These are phyloP conservation scores for Candida montana DNA, from an alignment of 805 yeast species.

Conservation along the genomic window DNA sequence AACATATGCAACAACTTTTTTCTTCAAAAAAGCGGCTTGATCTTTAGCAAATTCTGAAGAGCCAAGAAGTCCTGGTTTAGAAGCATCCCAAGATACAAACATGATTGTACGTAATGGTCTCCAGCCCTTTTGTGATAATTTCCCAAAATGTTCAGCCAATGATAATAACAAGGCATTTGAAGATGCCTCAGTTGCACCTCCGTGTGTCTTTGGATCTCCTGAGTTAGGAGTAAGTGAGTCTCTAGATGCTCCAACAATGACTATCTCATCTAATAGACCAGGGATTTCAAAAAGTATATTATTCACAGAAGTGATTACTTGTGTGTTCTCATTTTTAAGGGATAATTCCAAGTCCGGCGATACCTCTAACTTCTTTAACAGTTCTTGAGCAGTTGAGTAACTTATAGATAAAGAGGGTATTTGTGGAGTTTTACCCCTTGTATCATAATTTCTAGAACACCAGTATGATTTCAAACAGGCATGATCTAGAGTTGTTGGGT, in stretches of 20 bases:
- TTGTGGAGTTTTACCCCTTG: slow-evolving; percentile 35
- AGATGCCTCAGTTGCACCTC: slow-evolving; percentile 5
- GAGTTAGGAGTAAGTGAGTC: slow-evolving; percentile 33
- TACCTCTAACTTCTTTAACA: background rate
- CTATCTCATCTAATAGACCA: slow-evolving; percentile 50
- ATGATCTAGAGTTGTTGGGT: slow-evolving; percentile 74
- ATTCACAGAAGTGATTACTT: slow-evolving; percentile 37
- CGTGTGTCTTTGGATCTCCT: background rate
- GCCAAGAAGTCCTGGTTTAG: slow-evolving; percentile 67
- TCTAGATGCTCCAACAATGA: slow-evolving; percentile 51
- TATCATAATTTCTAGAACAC: slow-evolving; percentile 6
- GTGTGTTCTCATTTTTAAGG: slow-evolving; percentile 29
- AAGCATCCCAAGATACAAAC: slow-evolving; percentile 80
- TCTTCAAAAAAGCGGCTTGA: slow-evolving; percentile 37
- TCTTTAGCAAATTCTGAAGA: slow-evolving; percentile 76
- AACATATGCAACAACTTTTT: slow-evolving; percentile 51
- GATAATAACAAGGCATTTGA: slow-evolving; percentile 30
- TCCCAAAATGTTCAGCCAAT: slow-evolving; percentile 45
- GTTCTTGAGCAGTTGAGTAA: slow-evolving; percentile 16
- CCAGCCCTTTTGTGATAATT: slow-evolving; percentile 51
- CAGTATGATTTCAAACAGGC: slow-evolving; percentile 37
- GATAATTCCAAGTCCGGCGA: background rate
- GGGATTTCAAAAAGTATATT: slow-evolving; percentile 51
- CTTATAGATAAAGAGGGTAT: slow-evolving; percentile 53
- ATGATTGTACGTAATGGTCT: slow-evolving; percentile 65